Percentiles rank a stretch among this genome's conserved stretches.
phyloP scores from a whole-genome alignment of 495 filamentous ascomycete species.

The Evernia prunastri region DNA sequence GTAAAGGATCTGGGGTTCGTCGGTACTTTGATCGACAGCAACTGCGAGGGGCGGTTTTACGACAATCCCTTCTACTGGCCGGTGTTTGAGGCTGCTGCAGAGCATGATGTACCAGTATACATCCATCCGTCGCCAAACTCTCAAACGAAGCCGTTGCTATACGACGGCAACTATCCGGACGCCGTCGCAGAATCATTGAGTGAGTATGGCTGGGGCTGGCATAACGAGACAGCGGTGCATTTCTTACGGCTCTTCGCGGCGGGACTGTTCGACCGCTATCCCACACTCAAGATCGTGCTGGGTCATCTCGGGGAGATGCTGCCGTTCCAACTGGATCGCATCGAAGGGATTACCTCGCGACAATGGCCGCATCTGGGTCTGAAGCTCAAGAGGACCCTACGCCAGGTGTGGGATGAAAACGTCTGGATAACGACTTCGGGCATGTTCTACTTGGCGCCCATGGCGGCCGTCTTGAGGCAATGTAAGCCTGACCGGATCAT shows the following conservation, averaged over 20 bases:
- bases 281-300: slow-evolving; percentile 22
- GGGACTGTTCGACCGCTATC: slow-evolving; percentile 23
- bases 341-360: slow-evolving; percentile 27
- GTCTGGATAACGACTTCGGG: background rate
- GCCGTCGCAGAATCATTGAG: background rate
- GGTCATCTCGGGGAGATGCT: slow-evolving; percentile 45
- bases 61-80: background rate
- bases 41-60: background rate
- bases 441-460: background rate
- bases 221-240: slow-evolving; percentile 16
- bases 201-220: slow-evolving; percentile 21
- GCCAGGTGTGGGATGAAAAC: background rate
- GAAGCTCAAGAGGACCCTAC: background rate
- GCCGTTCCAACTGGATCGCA: slow-evolving; percentile 39
- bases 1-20: slow-evolving; percentile 2
- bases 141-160: background rate
- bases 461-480: background rate
- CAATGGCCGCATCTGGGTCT: slow-evolving; percentile 13
- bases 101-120: background rate
- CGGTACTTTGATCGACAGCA: background rate
- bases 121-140: background rate
- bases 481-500: background rate
- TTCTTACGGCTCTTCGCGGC: slow-evolving; percentile 16
- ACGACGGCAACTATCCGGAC: slow-evolving; percentile 5
- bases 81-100: background rate